Base-by-base conservation (phyloP, 2,329 filamentous ascomycete species). In the Davidsoniella virescens region DNA sequence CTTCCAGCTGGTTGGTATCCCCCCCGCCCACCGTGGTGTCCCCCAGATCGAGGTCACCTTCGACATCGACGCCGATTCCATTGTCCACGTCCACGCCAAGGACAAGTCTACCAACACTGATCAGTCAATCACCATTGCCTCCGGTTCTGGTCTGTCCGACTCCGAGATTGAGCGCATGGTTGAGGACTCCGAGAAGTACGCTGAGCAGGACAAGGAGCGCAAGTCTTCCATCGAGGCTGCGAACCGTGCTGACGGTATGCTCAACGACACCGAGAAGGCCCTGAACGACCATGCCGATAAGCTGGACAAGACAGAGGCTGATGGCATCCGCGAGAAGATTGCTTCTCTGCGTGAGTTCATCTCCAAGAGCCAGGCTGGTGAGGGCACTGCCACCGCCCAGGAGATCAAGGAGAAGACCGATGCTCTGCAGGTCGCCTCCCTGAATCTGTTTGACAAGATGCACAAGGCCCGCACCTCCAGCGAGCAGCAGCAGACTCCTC, bases 51-150 rank as follows among this genome's bases (percentile, higher is more conserved):
- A 96, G 76, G 90, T 96, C 60, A 95, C 90, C 62, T 96, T 96
- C 70, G 90, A 96, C 69, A 95, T 96, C 66, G 90, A 96, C 61
- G 90, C 90, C 62, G 87, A 96, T 69, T 94, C 87, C 16, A 95
- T 96, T 60, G 87, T 96, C 60, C 88, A 95, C 74, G 90, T 96
- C 56, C 84, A 92, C 67, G 90, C 90, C 68, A 94, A 94, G 78
- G 90, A 96, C 73, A 95, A 96, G 83, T 90, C 87, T 60, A 96
- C 88, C 71, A 86, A 87, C 81, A 96, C 95, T 82, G 90, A 96
- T 66, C 90, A 98, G 76, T 95, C 88, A 55, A 96, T 98, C 72
- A 96, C 90, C 65, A 94, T 98, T 66, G 88, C 90, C 51, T 95
- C 88, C 54, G 92, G 90, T 67, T 96, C 90, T 57, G 90, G 92